Conservation (phyloP, 2,329 filamentous ascomycete species). For the Hypoxylon sp. region DNA sequence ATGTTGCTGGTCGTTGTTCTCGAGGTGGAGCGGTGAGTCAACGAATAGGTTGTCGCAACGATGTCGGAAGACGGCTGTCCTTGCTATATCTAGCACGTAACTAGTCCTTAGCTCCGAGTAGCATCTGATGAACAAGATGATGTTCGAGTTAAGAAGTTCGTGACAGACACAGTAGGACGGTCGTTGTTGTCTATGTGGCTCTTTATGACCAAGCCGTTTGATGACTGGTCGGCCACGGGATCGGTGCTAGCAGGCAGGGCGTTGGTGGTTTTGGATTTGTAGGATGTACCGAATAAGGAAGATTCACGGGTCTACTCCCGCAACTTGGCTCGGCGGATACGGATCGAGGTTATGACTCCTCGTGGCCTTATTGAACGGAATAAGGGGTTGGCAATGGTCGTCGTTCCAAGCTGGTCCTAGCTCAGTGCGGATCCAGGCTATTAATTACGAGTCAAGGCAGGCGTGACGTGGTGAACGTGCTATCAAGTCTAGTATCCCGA, state of each 20-base stretch:
- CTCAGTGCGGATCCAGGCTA: slow-evolving; percentile 50
- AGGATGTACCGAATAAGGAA: slow-evolving; percentile 55
- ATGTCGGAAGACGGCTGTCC: slow-evolving; percentile 47
- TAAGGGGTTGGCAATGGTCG: slow-evolving; percentile 41
- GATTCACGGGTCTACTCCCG: slow-evolving; percentile 46
- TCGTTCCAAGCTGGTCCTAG: slow-evolving; percentile 46
- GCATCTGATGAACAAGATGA: slow-evolving; percentile 50
- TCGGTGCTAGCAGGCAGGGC: slow-evolving; percentile 37
- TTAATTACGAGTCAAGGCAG: slow-evolving; percentile 47
- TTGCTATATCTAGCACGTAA: slow-evolving; percentile 49
- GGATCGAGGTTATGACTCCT: slow-evolving; percentile 62
- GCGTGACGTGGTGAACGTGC: slow-evolving; percentile 53
- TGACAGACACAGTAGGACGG: slow-evolving; percentile 32
- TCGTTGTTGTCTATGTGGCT: slow-evolving; percentile 43
- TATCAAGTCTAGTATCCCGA: slow-evolving; percentile 43
- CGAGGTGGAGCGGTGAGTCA: slow-evolving; percentile 46
- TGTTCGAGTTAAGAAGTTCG: slow-evolving; percentile 33
- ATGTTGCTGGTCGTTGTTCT: slow-evolving; percentile 41
- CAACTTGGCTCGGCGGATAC: slow-evolving; percentile 54
- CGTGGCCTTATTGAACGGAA: slow-evolving; percentile 46
- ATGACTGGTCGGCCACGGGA: slow-evolving; percentile 48
- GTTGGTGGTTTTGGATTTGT: slow-evolving; percentile 48
- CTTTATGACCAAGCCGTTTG: slow-evolving; percentile 46
- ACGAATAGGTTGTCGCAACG: slow-evolving; percentile 45
- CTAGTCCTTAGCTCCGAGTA: slow-evolving; percentile 47